These are phyloP conservation scores for Penicillium diatomitis DNA, from an alignment of 495 filamentous ascomycete species.

Conservation along the genomic window DNA sequence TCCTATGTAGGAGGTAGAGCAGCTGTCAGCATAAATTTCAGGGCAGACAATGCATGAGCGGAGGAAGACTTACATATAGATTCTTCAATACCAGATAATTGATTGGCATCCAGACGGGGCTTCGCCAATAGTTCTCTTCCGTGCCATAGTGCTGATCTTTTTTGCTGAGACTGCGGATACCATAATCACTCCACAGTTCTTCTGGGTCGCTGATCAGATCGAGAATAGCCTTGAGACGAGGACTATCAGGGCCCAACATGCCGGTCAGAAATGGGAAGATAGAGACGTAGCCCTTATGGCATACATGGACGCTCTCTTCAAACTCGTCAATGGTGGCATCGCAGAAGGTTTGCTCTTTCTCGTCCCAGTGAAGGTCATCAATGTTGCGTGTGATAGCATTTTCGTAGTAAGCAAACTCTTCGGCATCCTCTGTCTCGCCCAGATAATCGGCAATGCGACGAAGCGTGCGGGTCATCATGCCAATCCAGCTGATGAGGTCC, in stretches of 20 bases:
- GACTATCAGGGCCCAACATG: constrained; percentile 62
- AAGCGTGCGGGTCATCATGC: constrained; percentile 79
- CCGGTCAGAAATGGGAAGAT: constrained; percentile 88
- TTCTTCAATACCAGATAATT: constrained; percentile 82
- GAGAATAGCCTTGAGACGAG: constrained; percentile 61
- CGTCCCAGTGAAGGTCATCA: constrained; percentile 88
- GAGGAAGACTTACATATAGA: constrained; percentile 59
- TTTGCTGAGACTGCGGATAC: constrained; percentile 81
- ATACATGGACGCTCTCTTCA: constrained; percentile 82
- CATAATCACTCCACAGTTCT: constrained; percentile 79
- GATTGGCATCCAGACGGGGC: constrained; percentile 95
- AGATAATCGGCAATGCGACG: constrained; percentile 66
- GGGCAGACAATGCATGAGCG: constrained; percentile 3
- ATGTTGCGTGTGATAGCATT: constrained; percentile 79
- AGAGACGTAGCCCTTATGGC: constrained; percentile 93
- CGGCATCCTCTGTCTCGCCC: constrained; percentile 62
- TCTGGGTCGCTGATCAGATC: constrained; percentile 71
- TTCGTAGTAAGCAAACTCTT: constrained; percentile 60
- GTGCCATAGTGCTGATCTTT: constrained; percentile 75
- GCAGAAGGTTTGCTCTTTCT: constrained; percentile 72
- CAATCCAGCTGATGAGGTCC: constrained; percentile 94
- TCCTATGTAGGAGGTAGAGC: constrained; percentile 15
- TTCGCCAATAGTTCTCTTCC: constrained; percentile 94
- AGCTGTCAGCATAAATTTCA: constrained; percentile 4
- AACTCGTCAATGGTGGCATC: constrained; percentile 94